A percentile compares a stretch with the other conserved stretches of the same genome.
These are phyloP conservation scores for Pseudogymnoascus sp. DNA, from an alignment of 2,329 filamentous ascomycete species.

Conservation along the genomic window DNA sequence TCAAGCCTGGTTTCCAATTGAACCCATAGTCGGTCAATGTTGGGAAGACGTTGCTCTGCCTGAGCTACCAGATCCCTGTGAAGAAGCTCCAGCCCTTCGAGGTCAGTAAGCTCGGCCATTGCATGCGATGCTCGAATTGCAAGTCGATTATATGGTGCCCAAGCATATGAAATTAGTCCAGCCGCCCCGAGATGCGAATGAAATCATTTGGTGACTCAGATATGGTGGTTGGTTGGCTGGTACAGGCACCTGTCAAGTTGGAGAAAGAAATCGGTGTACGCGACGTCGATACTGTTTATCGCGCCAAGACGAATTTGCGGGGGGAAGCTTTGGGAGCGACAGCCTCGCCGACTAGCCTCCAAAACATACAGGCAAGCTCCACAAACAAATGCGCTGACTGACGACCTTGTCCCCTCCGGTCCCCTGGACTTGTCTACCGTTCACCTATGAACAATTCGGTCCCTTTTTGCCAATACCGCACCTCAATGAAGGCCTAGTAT, in stretches of 20 bases:
- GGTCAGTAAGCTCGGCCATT: conserved; percentile 68
- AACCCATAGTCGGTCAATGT: conserved; percentile 59
- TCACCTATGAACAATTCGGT: background rate
- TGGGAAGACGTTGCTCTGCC: conserved; percentile 61
- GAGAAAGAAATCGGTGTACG: conserved; percentile 10
- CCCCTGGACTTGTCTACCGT: background rate
- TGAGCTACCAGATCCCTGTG: conserved; percentile 77
- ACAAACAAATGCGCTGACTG: conserved; percentile 5
- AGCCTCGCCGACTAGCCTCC: conserved; percentile 5
- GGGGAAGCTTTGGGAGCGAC: conserved; percentile 7
- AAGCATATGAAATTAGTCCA: conserved; percentile 4
- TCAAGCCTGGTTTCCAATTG: conserved; percentile 60
- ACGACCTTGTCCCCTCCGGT: background rate
- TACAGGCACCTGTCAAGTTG: background rate
- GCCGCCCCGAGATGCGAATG: conserved; percentile 2
- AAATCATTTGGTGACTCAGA: conserved; percentile 1
- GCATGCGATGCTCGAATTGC: conserved; percentile 20
- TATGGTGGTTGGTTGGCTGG: conserved; percentile 9
- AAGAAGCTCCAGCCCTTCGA: conserved; percentile 74
- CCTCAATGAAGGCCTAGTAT: background rate
- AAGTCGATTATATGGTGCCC: background rate
- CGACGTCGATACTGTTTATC: conserved; percentile 10
- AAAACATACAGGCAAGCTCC: conserved; percentile 8
- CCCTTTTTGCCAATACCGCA: background rate
- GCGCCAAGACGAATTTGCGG: conserved; percentile 6